phyloP scores from a whole-genome alignment of 768 basidiomycete genomes.

The Pulveroboletus sp. region DNA sequence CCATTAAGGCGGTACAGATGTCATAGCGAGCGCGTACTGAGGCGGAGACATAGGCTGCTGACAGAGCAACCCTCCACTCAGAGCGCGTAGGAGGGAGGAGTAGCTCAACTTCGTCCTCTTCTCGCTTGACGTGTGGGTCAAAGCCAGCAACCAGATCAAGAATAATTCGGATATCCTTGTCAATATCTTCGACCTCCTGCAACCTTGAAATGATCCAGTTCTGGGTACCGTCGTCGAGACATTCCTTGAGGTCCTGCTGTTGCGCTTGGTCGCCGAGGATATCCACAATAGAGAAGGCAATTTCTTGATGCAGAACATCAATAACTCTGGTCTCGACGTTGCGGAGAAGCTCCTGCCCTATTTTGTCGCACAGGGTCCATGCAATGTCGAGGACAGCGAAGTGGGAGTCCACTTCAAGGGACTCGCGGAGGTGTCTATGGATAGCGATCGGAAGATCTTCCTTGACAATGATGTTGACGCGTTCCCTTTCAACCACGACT shows the following conservation, averaged over 20 bases:
- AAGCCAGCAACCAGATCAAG: conserved; percentile 72
- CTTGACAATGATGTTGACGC: conserved; percentile 54
- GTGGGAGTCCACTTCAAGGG: conserved; percentile 43
- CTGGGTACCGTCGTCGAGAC: conserved; percentile 53
- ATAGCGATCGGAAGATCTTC: conserved; percentile 67
- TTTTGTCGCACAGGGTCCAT: conserved; percentile 56
- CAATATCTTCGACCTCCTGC: conserved; percentile 51
- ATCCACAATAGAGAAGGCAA: conserved; percentile 72
- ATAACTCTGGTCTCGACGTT: conserved; percentile 54
- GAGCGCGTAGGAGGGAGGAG: conserved; percentile 50
- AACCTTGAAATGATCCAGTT: conserved; percentile 61
- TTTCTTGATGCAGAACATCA: conserved; percentile 71
- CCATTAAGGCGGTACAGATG: conserved; percentile 59
- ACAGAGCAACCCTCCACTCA: conserved; percentile 58
- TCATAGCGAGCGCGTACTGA: conserved; percentile 74
- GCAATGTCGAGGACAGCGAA: conserved; percentile 55
- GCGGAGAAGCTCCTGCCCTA: conserved; percentile 55
- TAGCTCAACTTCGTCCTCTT: conserved; percentile 64
- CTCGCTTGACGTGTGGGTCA: conserved; percentile 65
- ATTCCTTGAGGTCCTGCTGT: conserved; percentile 48
- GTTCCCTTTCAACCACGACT: conserved; percentile 72
- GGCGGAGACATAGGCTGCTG: conserved; percentile 56
- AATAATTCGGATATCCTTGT: conserved; percentile 48
- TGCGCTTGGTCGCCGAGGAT: conserved; percentile 64
- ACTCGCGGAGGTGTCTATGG: conserved; percentile 44